Conservation (phyloP, 345 rosid genomes). For the Salix brachista region DNA sequence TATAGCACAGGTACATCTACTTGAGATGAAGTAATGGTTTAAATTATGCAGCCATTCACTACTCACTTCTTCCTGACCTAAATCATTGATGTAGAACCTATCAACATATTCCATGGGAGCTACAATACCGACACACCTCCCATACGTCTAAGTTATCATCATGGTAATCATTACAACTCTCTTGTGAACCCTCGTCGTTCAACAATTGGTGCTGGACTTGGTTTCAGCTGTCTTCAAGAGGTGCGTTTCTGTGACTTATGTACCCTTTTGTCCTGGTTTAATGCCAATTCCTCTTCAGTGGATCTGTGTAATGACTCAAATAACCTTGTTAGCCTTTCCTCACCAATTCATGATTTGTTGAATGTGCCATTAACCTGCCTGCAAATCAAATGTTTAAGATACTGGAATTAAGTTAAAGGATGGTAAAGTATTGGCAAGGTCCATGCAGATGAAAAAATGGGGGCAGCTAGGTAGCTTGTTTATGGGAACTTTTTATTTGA, state of each 20-base stretch:
- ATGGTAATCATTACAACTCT: conserved; percentile 95
- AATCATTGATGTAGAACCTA: conserved; percentile 58
- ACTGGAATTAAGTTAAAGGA: neutral
- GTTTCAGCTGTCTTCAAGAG: conserved; percentile 90
- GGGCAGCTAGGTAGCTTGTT: neutral
- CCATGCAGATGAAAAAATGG: neutral
- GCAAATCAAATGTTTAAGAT: neutral
- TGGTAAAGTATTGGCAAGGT: neutral
- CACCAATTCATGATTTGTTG: neutral
- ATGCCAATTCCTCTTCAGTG: neutral
- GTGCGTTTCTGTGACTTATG: conserved; percentile 31
- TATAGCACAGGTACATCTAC: conserved; percentile 69
- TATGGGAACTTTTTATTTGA: neutral
- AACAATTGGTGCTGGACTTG: conserved; percentile 94
- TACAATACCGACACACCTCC: conserved; percentile 89
- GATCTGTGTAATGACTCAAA: neutral
- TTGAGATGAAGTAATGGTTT: conserved; percentile 1
- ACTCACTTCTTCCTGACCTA: neutral
- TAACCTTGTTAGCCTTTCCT: neutral
- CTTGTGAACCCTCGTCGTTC: conserved; percentile 84
- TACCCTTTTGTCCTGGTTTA: neutral
- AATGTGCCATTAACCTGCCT: neutral
- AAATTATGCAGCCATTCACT: conserved; percentile 7
- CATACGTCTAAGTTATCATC: conserved; percentile 85
- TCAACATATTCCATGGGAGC: conserved; percentile 91